Conservation (phyloP, 768 basidiomycete genomes). For the Russula earlei region DNA sequence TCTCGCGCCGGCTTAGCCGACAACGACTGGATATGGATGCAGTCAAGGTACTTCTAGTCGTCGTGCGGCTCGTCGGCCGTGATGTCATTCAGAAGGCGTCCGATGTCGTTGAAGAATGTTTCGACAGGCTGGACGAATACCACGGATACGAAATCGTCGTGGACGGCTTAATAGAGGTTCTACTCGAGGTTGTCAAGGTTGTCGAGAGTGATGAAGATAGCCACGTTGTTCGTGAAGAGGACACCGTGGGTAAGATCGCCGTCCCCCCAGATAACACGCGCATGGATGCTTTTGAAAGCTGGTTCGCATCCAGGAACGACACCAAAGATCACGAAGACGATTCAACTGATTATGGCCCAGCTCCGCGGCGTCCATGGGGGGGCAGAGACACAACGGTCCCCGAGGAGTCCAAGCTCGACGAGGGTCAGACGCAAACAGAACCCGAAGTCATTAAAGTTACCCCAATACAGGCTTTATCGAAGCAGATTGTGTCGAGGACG, state of each 20-base stretch:
- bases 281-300: slow-evolving; percentile 49
- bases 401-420: slow-evolving; percentile 21
- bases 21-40: slow-evolving; percentile 82
- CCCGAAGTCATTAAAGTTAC: slow-evolving; percentile 47
- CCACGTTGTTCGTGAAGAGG: slow-evolving; percentile 15
- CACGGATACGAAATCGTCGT: slow-evolving; percentile 87
- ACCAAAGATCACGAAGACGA: slow-evolving; percentile 29
- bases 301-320: slow-evolving; percentile 48
- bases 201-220: slow-evolving; percentile 48
- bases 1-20: slow-evolving; percentile 72
- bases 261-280: slow-evolving; percentile 25
- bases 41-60: slow-evolving; percentile 75
- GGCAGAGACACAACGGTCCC: slow-evolving; percentile 23
- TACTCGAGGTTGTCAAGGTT: slow-evolving; percentile 76
- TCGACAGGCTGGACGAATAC: slow-evolving; percentile 91
- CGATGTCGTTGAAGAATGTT: slow-evolving; percentile 95
- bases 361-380: slow-evolving; percentile 53
- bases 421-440: slow-evolving; percentile 25
- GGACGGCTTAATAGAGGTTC: slow-evolving; percentile 78
- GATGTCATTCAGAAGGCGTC: slow-evolving; percentile 84
- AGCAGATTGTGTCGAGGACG: slow-evolving; percentile 80
- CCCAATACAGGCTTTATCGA: slow-evolving; percentile 64
- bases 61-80: slow-evolving; percentile 78
- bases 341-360: slow-evolving; percentile 45
- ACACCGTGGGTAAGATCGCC: neutral